These are phyloP conservation scores for Sherardia arvensis DNA, from an alignment of 257 asterid species.

Conservation along the genomic window DNA sequence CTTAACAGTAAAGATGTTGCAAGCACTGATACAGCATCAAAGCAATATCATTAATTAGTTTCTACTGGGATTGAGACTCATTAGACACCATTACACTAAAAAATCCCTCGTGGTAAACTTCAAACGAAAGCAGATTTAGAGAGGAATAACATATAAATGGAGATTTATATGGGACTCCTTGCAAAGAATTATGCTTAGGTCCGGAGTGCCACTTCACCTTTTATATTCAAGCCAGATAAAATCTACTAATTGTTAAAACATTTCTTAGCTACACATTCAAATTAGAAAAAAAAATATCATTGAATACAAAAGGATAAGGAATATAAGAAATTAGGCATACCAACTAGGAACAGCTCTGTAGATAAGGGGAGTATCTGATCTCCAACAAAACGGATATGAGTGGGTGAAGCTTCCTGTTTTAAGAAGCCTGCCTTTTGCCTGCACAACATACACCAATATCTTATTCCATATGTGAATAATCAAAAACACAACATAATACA, in stretches of 20 bases:
- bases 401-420: slow-evolving; percentile 80
- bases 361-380: slow-evolving; percentile 96
- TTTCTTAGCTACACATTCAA: neutral
- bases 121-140: neutral
- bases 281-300: neutral
- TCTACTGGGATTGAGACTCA: neutral
- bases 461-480: neutral
- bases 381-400: slow-evolving; percentile 86
- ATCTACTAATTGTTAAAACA: neutral
- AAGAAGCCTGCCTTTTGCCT: slow-evolving; percentile 80
- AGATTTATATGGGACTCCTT: too few relatives aligned
- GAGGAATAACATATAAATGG: neutral
- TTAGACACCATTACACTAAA: neutral
- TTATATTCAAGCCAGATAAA: neutral
- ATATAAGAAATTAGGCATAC: slow-evolving; percentile 16
- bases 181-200: neutral
- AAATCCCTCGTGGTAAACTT: neutral
- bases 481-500: neutral
- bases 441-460: slow-evolving; percentile 4
- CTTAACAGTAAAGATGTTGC: neutral
- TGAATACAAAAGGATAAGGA: neutral
- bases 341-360: slow-evolving; percentile 98
- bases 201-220: neutral
- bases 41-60: neutral
- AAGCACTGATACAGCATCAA: too few relatives aligned